Evolutionary conservation across 345 rosid genomes (phyloP).

Genomic region (Rhizophora apiculata): DNA sequence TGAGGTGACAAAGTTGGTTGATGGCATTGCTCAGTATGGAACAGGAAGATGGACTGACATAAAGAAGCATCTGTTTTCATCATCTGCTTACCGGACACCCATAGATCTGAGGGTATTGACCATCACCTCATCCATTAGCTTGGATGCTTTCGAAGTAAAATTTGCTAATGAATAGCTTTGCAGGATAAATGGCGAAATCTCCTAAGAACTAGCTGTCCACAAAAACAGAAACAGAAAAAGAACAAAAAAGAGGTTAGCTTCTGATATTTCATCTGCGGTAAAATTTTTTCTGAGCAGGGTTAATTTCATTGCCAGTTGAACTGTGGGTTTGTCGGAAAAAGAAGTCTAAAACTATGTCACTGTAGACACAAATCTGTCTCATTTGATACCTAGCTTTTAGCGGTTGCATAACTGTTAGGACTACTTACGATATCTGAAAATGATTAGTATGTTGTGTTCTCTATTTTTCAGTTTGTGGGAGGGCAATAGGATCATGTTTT

Average conservation of each 20-base stretch:
- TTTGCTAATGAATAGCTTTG: slow-evolving; percentile 11
- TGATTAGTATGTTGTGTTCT: too few relatives aligned
- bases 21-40: slow-evolving; percentile 82
- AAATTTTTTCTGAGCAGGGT: neutral
- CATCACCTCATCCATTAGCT: slow-evolving; percentile 9
- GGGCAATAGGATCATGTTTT: too few relatives aligned
- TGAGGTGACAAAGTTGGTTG: slow-evolving; percentile 74
- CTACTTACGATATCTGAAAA: too few relatives aligned
- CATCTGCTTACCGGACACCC: slow-evolving; percentile 72
- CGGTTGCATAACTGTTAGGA: too few relatives aligned
- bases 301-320: too few relatives aligned
- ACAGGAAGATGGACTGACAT: slow-evolving; percentile 95
- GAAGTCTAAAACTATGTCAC: too few relatives aligned
- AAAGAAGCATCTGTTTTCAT: slow-evolving; percentile 59
- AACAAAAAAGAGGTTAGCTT: slow-evolving; percentile 50
- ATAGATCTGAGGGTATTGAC: slow-evolving; percentile 79
- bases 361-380: too few relatives aligned
- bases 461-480: too few relatives aligned
- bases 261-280: slow-evolving; percentile 4
- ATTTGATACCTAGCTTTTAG: too few relatives aligned
- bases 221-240: slow-evolving; percentile 21
- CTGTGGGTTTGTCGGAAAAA: too few relatives aligned
- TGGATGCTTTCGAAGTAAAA: neutral
- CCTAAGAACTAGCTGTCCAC: slow-evolving; percentile 52
- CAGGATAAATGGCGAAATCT: slow-evolving; percentile 99